Evolutionary conservation across 2,329 filamentous ascomycete genomes (phyloP).

Genomic region (Alternaria hordeiaustralica): DNA sequence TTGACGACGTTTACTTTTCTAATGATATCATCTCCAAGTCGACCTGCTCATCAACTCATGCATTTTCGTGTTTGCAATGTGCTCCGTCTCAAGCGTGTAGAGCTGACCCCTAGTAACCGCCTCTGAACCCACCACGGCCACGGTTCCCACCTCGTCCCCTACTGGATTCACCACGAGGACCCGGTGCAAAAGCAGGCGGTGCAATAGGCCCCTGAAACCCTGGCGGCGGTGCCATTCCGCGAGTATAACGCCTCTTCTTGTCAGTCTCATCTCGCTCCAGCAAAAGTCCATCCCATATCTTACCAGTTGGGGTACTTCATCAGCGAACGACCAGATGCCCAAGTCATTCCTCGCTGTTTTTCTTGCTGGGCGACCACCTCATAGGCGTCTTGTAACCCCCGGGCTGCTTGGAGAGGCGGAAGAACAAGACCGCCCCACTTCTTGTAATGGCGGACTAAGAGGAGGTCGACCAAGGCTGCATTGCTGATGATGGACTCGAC

Average conservation of each 20-base stretch:
- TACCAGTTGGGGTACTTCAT: slow-evolving; percentile 13
- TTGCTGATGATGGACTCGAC: slow-evolving; percentile 2
- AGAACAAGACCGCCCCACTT: slow-evolving; percentile 16
- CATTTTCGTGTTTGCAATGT: not conserved
- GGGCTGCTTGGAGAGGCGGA: slow-evolving; percentile 5
- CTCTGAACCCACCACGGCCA: not conserved
- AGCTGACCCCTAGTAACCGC: not conserved
- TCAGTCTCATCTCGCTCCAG: not conserved
- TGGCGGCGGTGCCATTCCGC: not conserved
- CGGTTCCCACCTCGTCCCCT: not conserved
- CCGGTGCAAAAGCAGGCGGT: not conserved
- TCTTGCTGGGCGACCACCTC: not conserved
- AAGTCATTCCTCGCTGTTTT: not conserved
- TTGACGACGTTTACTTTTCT: not conserved
- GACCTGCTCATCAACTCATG: not conserved
- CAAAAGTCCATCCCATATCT: not conserved
- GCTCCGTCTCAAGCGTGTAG: not conserved
- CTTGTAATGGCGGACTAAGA: slow-evolving; percentile 18
- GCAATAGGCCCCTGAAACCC: not conserved
- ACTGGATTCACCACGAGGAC: not conserved
- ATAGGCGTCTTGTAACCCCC: not conserved
- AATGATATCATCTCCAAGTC: not conserved
- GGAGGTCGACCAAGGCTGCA: slow-evolving; percentile 4
- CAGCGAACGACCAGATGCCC: not conserved
- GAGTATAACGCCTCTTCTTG: not conserved